A percentile compares a stretch with the other conserved stretches of the same genome.
These are phyloP conservation scores for Sequoiadendron giganteum DNA, from an alignment of 75 land plant genomes.

Conservation along the genomic window DNA sequence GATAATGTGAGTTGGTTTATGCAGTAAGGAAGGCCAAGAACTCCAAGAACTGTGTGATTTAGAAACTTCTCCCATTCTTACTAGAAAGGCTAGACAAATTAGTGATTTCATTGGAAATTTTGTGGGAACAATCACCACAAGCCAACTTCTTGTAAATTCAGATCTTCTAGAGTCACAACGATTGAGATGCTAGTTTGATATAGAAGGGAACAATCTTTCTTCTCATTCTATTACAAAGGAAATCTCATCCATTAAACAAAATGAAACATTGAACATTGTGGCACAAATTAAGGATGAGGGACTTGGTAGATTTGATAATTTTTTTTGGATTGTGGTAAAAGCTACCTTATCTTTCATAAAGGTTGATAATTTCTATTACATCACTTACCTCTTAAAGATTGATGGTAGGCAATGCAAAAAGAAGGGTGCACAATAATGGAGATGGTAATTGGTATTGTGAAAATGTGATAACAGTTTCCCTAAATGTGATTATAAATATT, in stretches of 20 bases:
- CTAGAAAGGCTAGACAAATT: conserved; percentile 81
- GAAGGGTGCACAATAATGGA: conserved; percentile 72
- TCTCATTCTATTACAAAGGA: conserved; percentile 83
- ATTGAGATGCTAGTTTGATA: conserved; percentile 80
- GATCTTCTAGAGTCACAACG: conserved; percentile 57
- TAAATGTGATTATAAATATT: conserved; percentile 89
- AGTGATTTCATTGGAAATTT: conserved; percentile 94
- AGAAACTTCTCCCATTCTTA: conserved; percentile 65
- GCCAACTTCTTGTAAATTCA: conserved; percentile 79
- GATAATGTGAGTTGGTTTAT: no score
- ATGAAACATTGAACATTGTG: conserved; percentile 57
- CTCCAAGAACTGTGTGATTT: conserved; percentile 25
- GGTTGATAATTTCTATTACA: conserved; percentile 85
- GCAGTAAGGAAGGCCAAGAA: no score
- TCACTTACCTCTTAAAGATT: conserved; percentile 78
- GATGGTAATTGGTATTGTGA: conserved; percentile 84
- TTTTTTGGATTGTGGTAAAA: conserved; percentile 81
- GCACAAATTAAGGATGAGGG: conserved; percentile 50
- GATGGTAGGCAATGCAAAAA: conserved; percentile 88
- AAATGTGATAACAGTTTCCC: conserved; percentile 77
- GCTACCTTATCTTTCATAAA: conserved; percentile 79
- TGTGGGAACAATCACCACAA: conserved; percentile 74
- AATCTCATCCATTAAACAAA: conserved; percentile 41
- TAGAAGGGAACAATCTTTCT: conserved; percentile 52
- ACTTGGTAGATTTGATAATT: conserved; percentile 86